Percentiles rank a stretch among this genome's conserved stretches.
Conservation (phyloP, 306 rosid genomes). For the Cucurbita ficifolia region DNA sequence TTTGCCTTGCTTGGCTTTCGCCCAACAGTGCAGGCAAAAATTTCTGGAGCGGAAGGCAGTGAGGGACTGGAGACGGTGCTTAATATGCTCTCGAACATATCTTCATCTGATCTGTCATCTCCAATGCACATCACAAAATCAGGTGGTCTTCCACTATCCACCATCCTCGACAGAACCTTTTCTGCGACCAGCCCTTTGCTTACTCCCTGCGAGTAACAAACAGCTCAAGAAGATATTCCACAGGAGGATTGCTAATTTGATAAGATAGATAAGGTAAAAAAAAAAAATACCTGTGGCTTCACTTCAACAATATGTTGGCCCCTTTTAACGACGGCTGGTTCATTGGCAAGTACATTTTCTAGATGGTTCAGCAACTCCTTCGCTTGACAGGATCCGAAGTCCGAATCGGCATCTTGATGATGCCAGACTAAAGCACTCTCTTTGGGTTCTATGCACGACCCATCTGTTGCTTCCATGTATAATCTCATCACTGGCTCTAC, state of each 20-base stretch:
- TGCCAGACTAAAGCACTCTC: conserved; percentile 17
- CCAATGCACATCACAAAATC: conserved; percentile 16
- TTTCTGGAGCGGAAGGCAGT: conserved; percentile 8
- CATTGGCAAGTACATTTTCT: conserved; percentile 13
- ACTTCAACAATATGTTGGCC: conserved; percentile 15
- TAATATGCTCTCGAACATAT: conserved; percentile 14
- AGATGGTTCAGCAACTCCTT: conserved; percentile 15
- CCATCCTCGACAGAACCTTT: conserved; percentile 12
- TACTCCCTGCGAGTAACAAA: conserved; percentile 8
- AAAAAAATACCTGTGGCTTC: conserved; percentile 8
- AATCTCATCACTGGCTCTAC: conserved; percentile 12
- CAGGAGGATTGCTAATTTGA: not conserved
- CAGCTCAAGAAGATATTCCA: not conserved
- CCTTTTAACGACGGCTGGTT: conserved; percentile 10
- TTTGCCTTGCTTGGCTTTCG: conserved; percentile 14
- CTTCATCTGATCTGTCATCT: conserved; percentile 17
- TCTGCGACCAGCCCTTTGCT: conserved; percentile 13
- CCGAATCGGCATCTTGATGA: conserved; percentile 14
- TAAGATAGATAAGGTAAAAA: not conserved
- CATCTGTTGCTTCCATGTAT: conserved; percentile 11
- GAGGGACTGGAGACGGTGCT: conserved; percentile 6
- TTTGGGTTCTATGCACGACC: conserved; percentile 12
- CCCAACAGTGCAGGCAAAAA: conserved; percentile 14
- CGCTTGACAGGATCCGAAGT: conserved; percentile 15
- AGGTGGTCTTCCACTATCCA: conserved; percentile 8